These are phyloP conservation scores for Litsea cubeba DNA, from an alignment of 164 flowering plant genomes.

Conservation along the genomic window DNA sequence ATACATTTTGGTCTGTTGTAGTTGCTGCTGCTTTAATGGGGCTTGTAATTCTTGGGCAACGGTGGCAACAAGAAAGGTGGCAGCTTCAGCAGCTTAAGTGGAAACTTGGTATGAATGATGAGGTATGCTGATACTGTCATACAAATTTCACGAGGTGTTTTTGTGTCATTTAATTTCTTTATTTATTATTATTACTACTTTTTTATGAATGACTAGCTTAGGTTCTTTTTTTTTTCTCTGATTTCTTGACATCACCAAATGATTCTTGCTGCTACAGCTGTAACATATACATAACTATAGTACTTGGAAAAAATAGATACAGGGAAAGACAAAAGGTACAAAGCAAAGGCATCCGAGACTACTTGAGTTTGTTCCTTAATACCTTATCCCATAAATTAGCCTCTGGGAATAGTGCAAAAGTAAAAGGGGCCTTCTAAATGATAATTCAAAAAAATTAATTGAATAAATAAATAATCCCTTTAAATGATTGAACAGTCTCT, in stretches of 20 bases:
- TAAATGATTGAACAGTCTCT: too few species aligned
- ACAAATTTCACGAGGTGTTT: background rate
- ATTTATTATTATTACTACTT: background rate
- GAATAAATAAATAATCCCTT: too few species aligned
- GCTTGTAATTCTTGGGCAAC: constrained; percentile 81
- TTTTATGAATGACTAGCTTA: background rate
- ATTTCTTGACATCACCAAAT: background rate
- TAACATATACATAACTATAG: too few species aligned
- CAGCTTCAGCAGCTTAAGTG: constrained; percentile 67
- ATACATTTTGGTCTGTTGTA: constrained; percentile 76
- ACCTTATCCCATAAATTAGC: too few species aligned
- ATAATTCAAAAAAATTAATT: too few species aligned
- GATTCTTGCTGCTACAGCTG: too few species aligned
- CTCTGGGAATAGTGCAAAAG: too few species aligned
- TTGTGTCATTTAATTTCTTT: background rate
- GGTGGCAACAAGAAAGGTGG: constrained; percentile 88
- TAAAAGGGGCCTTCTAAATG: too few species aligned
- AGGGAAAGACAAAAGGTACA: too few species aligned
- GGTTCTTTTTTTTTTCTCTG: background rate
- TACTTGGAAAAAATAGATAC: too few species aligned
- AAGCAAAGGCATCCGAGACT: background rate
- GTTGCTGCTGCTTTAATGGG: constrained; percentile 96
- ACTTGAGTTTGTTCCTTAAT: background rate
- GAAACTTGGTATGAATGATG: constrained; percentile 45
- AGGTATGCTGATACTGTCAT: constrained; percentile 36